Evolutionary conservation across 148 eudicot species (phyloP), one percentile per base, ranked within the genome.

Genomic region (Spergularia bocconei): DNA sequence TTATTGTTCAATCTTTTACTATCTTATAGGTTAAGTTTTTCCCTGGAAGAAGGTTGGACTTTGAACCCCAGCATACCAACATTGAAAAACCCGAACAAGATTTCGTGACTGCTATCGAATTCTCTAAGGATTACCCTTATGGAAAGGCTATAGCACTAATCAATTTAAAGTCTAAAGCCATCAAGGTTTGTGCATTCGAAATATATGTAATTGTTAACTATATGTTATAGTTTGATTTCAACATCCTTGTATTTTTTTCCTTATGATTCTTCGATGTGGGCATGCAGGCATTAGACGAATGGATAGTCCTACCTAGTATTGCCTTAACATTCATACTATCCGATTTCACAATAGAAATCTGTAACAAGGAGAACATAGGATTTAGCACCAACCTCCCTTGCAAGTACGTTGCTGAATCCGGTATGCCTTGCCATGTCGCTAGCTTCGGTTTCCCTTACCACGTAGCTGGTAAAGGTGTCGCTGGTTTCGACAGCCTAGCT

Each of bases 31-130:
- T 95, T 74, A 86, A 85, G 74, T 82, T 90, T 38, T 87, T 77
- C 80, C 76, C 84, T 55, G 98, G 98, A 70, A 87, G 88, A 77
- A 95, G 81, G 84, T 80, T 95, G 75, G 97, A 89, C 7, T 92
- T 83, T 73, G 97, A 95, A 68, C 73, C 78, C 52, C 87, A 69
- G 72, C 85, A 82, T 48, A 82, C 81, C 23, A 82, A 72, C 72
- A 86, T 86, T 68, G 80, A 74, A 33, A 82, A 75, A 80, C 82
- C 48, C n/a, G 91, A 89, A n/a, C 70, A 75, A 21, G 87, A 89
- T 70, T 86, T 84, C 21, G 70, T 92, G 47, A 95, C 97, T 17
- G 88, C 90, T n/a, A 85, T 92, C 56, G 96, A 87, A 77, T 94
- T 91, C 79, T 90, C 96, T 13, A 72, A 75, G 15, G 88, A 86